Conservation (phyloP, 148 eudicot genomes). For the Heliamphora exappendiculata region DNA sequence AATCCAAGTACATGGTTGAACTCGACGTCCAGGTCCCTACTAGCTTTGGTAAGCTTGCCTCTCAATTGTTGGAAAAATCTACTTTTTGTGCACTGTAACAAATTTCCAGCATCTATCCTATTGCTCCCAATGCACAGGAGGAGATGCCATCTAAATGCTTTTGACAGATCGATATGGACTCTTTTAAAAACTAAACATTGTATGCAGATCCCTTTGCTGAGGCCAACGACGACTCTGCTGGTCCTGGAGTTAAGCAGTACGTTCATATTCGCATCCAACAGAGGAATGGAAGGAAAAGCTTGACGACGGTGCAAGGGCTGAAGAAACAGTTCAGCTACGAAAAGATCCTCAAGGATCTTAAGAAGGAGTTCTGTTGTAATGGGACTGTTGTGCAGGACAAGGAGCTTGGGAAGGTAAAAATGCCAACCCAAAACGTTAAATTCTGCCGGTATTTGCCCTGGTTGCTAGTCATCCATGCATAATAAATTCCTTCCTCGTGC, state of each 20-base stretch:
- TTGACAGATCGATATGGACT: no score
- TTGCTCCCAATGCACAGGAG: no score
- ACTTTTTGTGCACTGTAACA: no score
- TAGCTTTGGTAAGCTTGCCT: constrained; percentile 20
- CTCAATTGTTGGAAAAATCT: not conserved
- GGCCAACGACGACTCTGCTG: constrained; percentile 41
- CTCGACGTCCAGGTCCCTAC: constrained; percentile 51
- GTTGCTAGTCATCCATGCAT: not conserved
- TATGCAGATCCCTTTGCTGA: constrained; percentile 64
- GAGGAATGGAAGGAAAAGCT: constrained; percentile 77
- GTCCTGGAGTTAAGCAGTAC: constrained; percentile 59
- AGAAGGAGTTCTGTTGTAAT: constrained; percentile 78
- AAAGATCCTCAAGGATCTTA: constrained; percentile 64
- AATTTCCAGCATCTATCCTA: not conserved
- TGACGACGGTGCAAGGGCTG: constrained; percentile 81
- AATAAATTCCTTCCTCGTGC: not conserved
- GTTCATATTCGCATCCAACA: constrained; percentile 78
- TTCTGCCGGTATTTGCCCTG: not conserved
- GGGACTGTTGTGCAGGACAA: constrained; percentile 78
- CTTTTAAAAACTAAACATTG: not conserved
- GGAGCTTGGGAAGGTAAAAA: constrained; percentile 51
- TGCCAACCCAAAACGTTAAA: not conserved
- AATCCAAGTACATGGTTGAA: constrained; percentile 71
- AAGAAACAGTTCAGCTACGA: constrained; percentile 62
- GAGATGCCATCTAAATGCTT: no score